phyloP scores from a whole-genome alignment of 192 early-diverging fungal genomes.

The Globomyces pollinis-pini region DNA sequence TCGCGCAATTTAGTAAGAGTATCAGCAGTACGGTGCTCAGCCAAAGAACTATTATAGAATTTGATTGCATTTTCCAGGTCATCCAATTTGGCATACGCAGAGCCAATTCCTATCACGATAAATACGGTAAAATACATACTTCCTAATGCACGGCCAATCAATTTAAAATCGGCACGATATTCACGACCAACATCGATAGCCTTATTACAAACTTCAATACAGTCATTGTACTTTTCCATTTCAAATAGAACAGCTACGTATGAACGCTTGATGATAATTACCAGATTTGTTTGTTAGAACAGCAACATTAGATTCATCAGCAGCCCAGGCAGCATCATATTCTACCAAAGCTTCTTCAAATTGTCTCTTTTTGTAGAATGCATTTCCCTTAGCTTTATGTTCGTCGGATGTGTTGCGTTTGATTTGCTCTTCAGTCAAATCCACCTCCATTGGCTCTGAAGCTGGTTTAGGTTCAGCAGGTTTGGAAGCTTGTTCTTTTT shows the following conservation, averaged over 20 bases:
- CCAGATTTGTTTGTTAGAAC: conserved; percentile 94
- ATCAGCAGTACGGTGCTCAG: conserved; percentile 93
- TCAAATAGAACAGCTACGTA: conserved; percentile 94
- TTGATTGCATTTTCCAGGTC: conserved; percentile 82
- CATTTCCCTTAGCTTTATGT: conserved; percentile 84
- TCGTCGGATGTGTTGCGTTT: conserved; percentile 47
- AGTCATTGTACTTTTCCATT: conserved; percentile 84
- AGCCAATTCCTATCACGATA: conserved; percentile 89
- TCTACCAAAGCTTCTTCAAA: conserved; percentile 84
- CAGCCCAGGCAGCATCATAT: conserved; percentile 84
- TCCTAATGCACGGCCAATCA: conserved; percentile 59
- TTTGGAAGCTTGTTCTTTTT: conserved; percentile 17
- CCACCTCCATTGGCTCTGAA: conserved; percentile 29
- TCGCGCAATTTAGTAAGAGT: conserved; percentile 82
- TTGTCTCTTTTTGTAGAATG: conserved; percentile 83
- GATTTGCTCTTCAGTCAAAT: conserved; percentile 52
- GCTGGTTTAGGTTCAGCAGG: conserved; percentile 27
- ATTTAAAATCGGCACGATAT: conserved; percentile 84
- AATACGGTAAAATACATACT: no score
- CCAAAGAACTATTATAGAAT: conserved; percentile 84
- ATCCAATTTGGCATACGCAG: conserved; percentile 73
- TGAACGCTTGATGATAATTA: no score
- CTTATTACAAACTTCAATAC: conserved; percentile 84
- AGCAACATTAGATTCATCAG: conserved; percentile 84
- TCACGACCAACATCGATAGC: conserved; percentile 90